phyloP scores from a whole-genome alignment of 164 flowering plant species.

The Vitis vinifera region DNA sequence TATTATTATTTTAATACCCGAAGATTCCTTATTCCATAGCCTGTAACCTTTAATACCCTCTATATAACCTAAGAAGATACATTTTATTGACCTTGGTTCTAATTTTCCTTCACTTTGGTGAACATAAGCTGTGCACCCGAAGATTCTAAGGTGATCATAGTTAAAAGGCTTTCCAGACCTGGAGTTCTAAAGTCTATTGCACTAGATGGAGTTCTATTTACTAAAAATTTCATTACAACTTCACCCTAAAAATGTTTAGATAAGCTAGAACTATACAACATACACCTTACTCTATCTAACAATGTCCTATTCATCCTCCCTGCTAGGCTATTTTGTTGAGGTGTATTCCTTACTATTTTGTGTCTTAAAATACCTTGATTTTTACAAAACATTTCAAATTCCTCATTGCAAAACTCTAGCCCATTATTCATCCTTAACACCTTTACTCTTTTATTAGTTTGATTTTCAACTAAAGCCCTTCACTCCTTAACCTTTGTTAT shows the following conservation, averaged over 20 bases:
- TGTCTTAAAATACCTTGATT: conserved; percentile 1
- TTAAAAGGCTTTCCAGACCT: not conserved
- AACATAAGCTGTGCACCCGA: not conserved
- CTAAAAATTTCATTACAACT: not conserved
- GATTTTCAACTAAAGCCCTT: conserved; percentile 3
- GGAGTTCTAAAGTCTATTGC: not conserved
- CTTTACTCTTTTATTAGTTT: not conserved
- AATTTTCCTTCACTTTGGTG: not conserved
- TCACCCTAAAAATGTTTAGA: conserved; percentile 6
- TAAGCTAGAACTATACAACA: not conserved
- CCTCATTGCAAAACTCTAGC: not conserved
- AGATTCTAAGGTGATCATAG: not conserved
- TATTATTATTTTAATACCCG: not conserved
- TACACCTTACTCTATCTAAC: not conserved
- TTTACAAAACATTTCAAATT: not conserved
- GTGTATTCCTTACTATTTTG: not conserved
- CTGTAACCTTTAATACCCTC: conserved; percentile 1
- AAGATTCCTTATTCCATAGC: not conserved
- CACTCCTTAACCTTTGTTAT: not conserved
- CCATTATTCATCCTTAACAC: not conserved
- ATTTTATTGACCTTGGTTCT: not conserved
- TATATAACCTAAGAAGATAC: not conserved
- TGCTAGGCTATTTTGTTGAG: conserved; percentile 9
- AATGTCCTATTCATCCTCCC: not conserved
- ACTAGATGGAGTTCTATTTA: not conserved